Percentiles rank a stretch among this genome's conserved stretches.
These are phyloP conservation scores for Agroathelia rolfsii DNA, from an alignment of 1,284 basidiomycete genomes.

Conservation along the genomic window DNA sequence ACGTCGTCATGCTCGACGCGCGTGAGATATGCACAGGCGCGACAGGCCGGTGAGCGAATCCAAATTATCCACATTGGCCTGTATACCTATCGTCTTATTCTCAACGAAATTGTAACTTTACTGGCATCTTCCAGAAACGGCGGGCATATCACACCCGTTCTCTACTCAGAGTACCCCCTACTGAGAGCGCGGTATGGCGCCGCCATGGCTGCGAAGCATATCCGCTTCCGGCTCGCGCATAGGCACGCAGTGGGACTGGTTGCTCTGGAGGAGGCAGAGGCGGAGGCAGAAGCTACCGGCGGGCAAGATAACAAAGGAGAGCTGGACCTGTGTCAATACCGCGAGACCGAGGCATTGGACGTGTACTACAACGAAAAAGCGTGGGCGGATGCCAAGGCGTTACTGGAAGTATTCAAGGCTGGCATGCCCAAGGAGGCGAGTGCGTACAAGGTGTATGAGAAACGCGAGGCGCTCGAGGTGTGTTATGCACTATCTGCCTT, in stretches of 20 bases:
- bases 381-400: slow-evolving; percentile 29
- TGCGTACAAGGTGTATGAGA: slow-evolving; percentile 26
- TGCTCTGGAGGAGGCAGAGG: slow-evolving; percentile 36
- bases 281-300: slow-evolving; percentile 27
- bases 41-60: slow-evolving; percentile 32
- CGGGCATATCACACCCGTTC: slow-evolving; percentile 54
- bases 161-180: slow-evolving; percentile 50
- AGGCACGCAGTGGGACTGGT: slow-evolving; percentile 34
- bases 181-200: slow-evolving; percentile 38
- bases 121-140: slow-evolving; percentile 55
- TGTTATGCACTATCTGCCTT: slow-evolving; percentile 3
- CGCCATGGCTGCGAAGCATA: slow-evolving; percentile 39
- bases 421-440: slow-evolving; percentile 36
- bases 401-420: slow-evolving; percentile 28
- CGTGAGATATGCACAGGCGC: slow-evolving; percentile 41
- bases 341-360: slow-evolving; percentile 40
- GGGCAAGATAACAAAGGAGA: too few species aligned
- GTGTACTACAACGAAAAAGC: slow-evolving; percentile 28
- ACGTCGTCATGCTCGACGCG: slow-evolving; percentile 38
- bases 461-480: slow-evolving; percentile 26
- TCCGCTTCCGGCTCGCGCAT: slow-evolving; percentile 53
- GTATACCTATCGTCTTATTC: not conserved
- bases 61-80: not conserved
- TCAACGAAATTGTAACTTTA: slow-evolving; percentile 1
- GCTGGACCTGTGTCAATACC: too few species aligned